Base-by-base conservation (phyloP, 805 yeast species). In the Kodamaea sagamina region DNA sequence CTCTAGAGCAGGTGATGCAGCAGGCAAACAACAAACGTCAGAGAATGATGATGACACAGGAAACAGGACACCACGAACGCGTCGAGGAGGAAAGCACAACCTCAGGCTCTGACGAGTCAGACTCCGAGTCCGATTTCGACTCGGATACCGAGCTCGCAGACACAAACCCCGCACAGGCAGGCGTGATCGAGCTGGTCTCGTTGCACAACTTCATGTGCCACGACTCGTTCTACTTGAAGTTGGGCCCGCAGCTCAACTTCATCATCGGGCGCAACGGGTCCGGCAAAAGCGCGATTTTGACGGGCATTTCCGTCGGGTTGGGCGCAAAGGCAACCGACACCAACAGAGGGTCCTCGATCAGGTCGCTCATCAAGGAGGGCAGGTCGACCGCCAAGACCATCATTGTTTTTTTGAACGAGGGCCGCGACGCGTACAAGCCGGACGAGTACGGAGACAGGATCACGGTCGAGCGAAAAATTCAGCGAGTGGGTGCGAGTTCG, bases 251-350 rank as follows among this genome's bases (percentile, higher is more conserved):
- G 42, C 72, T 90, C 52, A 90, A 90, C 60, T 86, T 90, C 57
- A 87, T 90, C 44, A 84, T 87, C 29, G 98, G 98, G 15, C 74
- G 84, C 44, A 90, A 90, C 57, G 98, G 98, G 2, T 81, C 90
- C 28, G 98, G 98, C 22, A 90, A 90, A 58, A 79, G 88, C 58
- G 95, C 97, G 1, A 76, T 90, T 13, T 66, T 90, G 46, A 89
- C 97, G 0, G 97, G 96, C 0, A 80, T 90, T 1, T 81, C 90
- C 6, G 83, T 89, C 4, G 92, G 96, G 2, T 63, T 92, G 2
- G 97, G 97, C 15, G 93, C 95, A 1, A 84, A 83, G 53, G 97
- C 97, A 1, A 72, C 82, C 15, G 88, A 82, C 39, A 92, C 99
- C 0, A 86, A 84, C 55, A 77, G 99, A 61, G 97, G 96, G 5